A percentile compares a stretch with the other conserved stretches of the same genome.
Conservation (phyloP, 139 green algal genomes). For the Chlamydomonas eustigma region DNA sequence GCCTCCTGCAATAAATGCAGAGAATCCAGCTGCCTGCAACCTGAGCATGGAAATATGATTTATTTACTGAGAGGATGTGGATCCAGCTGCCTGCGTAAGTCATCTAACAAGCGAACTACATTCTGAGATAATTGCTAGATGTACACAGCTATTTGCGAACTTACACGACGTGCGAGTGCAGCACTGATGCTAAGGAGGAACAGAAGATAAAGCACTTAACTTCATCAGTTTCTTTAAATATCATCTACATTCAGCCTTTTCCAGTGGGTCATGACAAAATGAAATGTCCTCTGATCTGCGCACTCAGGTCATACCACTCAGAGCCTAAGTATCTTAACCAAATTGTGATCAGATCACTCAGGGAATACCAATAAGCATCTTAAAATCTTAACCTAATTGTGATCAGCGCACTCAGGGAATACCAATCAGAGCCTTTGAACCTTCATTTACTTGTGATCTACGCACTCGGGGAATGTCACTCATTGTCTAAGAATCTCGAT, state of each 20-base stretch:
- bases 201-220: not conserved
- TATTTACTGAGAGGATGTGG: not conserved
- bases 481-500: not conserved
- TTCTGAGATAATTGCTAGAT: not conserved
- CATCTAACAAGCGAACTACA: not conserved
- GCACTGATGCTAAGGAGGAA: too few species aligned
- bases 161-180: not conserved
- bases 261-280: too few species aligned
- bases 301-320: too few species aligned
- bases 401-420: not conserved
- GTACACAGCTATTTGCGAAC: not conserved
- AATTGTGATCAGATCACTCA: too few species aligned
- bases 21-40: slow-evolving; percentile 18
- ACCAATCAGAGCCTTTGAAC: not conserved
- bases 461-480: not conserved
- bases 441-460: not conserved
- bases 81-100: not conserved
- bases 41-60: slow-evolving; percentile 26
- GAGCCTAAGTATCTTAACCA: too few species aligned
- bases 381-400: not conserved
- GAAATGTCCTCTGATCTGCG: too few species aligned
- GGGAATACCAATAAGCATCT: not conserved
- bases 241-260: too few species aligned
- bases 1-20: slow-evolving; percentile 67
- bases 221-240: not conserved